These are phyloP conservation scores for Penicillium sp. DNA, from an alignment of 2,329 filamentous ascomycete species.

Conservation along the genomic window DNA sequence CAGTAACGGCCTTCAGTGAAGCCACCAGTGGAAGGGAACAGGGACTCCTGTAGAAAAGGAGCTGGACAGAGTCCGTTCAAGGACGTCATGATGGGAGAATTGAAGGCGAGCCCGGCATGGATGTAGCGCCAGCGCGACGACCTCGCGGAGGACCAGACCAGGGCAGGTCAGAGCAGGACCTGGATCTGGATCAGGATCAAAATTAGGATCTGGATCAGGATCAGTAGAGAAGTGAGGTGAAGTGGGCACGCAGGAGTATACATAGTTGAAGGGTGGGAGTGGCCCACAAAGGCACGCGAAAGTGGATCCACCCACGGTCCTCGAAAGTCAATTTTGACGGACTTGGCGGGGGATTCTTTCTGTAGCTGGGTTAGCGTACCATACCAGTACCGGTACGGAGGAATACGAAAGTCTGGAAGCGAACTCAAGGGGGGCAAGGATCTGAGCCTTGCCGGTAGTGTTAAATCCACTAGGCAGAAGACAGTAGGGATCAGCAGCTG, in stretches of 20 bases:
- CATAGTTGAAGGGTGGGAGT: neutral
- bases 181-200: slow-evolving; percentile 11
- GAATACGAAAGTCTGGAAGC: neutral
- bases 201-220: too few relatives aligned
- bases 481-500: neutral
- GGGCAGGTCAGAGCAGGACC: slow-evolving; percentile 12
- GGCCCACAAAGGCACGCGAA: neutral
- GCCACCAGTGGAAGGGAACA: slow-evolving; percentile 65
- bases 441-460: neutral
- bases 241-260: slow-evolving; percentile 13
- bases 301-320: slow-evolving; percentile 2
- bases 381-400: neutral
- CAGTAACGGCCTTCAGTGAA: slow-evolving; percentile 67
- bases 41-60: slow-evolving; percentile 69
- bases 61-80: slow-evolving; percentile 61
- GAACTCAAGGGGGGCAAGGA: neutral
- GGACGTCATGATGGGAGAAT: slow-evolving; percentile 26
- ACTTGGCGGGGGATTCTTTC: slow-evolving; percentile 7
- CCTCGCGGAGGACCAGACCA: slow-evolving; percentile 17
- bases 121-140: slow-evolving; percentile 28
- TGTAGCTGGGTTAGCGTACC: neutral
- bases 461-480: neutral
- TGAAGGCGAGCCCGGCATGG: slow-evolving; percentile 18
- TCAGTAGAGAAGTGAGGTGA: slow-evolving; percentile 13
- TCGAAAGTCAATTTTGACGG: slow-evolving; percentile 8